Evolutionary conservation across 192 early-diverging fungal species (phyloP).

Genomic region (Backusella circina): DNA sequence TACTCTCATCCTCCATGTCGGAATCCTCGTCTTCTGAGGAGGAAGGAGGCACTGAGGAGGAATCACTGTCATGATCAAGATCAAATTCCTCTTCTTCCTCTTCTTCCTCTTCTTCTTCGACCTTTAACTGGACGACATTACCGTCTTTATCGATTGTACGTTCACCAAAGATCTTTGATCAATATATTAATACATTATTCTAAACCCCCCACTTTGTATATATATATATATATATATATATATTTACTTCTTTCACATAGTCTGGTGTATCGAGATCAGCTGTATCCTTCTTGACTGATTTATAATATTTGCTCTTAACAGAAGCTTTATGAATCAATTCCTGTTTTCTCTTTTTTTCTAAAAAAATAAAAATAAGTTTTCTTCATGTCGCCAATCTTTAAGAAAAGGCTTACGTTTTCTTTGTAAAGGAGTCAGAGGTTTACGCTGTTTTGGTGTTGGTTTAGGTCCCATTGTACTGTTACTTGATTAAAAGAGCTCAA

Average conservation of each 20-base stretch:
- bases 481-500: neutral
- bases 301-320: constrained; percentile 38
- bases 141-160: constrained; percentile 37
- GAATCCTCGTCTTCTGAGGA: constrained; percentile 12
- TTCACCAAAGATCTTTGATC: constrained; percentile 34
- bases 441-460: constrained; percentile 1
- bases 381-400: too few species aligned
- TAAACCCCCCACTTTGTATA: neutral
- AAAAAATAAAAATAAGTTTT: neutral
- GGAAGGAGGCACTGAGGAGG: constrained; percentile 1
- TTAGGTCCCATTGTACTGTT: constrained; percentile 14
- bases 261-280: constrained; percentile 30
- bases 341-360: constrained; percentile 35
- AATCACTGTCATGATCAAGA: constrained; percentile 17
- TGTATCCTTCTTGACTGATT: constrained; percentile 26
- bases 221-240: neutral
- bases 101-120: constrained; percentile 11
- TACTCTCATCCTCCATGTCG: neutral
- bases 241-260: constrained; percentile 35
- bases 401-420: constrained; percentile 10
- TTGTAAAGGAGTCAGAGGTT: constrained; percentile 23
- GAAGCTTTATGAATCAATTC: constrained; percentile 37
- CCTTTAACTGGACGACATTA: constrained; percentile 28
- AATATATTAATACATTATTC: neutral
- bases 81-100: constrained; percentile 13